phyloP scores from a whole-genome alignment of 208 protist genomes.

The Crithidia fasciculata region DNA sequence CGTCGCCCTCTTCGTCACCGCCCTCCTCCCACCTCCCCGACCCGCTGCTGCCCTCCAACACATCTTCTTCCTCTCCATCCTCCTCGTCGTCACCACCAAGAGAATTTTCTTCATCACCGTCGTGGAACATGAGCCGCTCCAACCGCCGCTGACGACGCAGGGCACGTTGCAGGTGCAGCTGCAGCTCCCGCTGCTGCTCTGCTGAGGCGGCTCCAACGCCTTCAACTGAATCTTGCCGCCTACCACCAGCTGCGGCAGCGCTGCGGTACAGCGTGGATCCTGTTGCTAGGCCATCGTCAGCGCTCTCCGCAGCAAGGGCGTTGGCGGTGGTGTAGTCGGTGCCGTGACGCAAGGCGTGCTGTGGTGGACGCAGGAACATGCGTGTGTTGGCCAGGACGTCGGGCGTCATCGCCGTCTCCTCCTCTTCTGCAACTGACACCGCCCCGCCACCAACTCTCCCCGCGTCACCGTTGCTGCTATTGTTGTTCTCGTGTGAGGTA shows the following conservation, averaged over 20 bases:
- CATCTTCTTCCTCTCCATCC: background rate
- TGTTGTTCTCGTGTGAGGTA: too few relatives aligned
- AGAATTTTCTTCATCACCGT: constrained; percentile 6
- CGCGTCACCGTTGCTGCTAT: too few relatives aligned
- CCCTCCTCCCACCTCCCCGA: background rate
- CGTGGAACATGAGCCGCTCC: constrained; percentile 23
- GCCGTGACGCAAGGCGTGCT: background rate
- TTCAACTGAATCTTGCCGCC: background rate
- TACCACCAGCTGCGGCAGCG: background rate
- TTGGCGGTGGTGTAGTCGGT: background rate
- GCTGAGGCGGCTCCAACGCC: background rate
- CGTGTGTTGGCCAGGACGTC: constrained; percentile 10
- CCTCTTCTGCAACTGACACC: background rate
- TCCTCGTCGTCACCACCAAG: background rate
- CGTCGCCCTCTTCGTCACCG: background rate
- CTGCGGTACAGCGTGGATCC: constrained; percentile 19
- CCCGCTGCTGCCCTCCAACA: constrained; percentile 2
- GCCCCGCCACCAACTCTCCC: background rate
- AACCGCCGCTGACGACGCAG: constrained; percentile 8
- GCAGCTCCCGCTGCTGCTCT: constrained; percentile 10
- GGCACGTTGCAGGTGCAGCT: constrained; percentile 16
- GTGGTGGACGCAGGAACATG: constrained; percentile 13
- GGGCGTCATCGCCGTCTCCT: constrained; percentile 1
- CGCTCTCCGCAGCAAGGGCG: background rate
- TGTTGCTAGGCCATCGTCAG: background rate